These are phyloP conservation scores for Plasmodium knowlesi DNA, from an alignment of 169 alveolate genomes.

Conservation along the genomic window DNA sequence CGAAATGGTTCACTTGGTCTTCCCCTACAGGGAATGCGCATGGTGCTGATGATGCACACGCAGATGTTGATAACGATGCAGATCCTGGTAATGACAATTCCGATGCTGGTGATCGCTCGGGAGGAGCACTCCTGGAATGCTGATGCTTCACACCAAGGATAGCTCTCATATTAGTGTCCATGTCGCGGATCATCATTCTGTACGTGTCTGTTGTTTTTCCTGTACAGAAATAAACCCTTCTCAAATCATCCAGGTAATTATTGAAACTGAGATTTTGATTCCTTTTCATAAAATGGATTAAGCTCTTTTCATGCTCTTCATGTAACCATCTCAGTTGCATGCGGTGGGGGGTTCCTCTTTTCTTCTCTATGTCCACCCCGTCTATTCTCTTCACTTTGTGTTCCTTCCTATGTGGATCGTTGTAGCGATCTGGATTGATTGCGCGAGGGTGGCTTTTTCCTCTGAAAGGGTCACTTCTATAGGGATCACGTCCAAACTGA, in stretches of 20 bases:
- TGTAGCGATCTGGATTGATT: not conserved
- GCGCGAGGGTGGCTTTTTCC: not conserved
- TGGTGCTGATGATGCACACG: too few relatives aligned
- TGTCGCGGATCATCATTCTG: not conserved
- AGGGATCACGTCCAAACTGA: not conserved
- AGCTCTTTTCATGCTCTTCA: not conserved
- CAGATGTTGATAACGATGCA: too few relatives aligned
- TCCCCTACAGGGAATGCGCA: not conserved
- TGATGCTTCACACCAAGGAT: not conserved
- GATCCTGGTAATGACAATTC: too few relatives aligned
- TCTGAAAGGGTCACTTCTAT: not conserved
- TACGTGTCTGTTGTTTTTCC: not conserved
- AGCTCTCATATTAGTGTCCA: not conserved
- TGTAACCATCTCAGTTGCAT: not conserved
- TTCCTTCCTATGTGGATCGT: not conserved
- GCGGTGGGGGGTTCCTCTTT: not conserved
- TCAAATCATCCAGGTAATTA: conserved; percentile 7
- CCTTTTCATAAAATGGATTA: not conserved
- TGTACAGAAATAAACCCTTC: not conserved
- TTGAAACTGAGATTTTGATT: not conserved
- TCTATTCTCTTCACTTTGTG: not conserved
- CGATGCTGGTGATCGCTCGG: not conserved
- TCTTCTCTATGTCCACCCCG: not conserved
- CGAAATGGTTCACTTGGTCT: not conserved
- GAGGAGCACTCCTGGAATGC: not conserved